These are phyloP conservation scores for Ceratobasidium theobromae DNA, from an alignment of 1,284 basidiomycete species.

Conservation along the genomic window DNA sequence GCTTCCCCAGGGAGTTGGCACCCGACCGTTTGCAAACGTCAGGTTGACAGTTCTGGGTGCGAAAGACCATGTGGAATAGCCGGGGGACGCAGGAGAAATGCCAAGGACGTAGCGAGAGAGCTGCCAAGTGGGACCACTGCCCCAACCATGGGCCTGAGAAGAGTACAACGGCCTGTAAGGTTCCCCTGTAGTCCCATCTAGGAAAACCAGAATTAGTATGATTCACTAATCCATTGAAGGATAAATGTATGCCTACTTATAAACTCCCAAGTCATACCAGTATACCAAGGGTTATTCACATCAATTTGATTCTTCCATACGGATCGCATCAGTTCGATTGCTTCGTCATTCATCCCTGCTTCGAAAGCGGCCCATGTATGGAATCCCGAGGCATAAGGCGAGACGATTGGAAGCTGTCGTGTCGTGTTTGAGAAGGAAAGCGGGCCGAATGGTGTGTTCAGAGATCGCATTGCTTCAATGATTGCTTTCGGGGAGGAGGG, in stretches of 20 bases:
- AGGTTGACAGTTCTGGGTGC: not conserved
- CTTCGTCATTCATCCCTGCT: not conserved
- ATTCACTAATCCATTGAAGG: not conserved
- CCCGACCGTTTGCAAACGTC: not conserved
- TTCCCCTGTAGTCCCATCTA: not conserved
- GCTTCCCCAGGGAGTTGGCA: not conserved
- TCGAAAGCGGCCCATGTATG: not conserved
- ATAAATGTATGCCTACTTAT: not conserved
- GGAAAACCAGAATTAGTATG: not conserved
- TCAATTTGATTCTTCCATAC: not conserved
- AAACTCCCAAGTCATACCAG: not conserved
- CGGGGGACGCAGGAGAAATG: not conserved
- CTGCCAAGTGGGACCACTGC: not conserved
- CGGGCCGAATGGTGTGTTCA: not conserved
- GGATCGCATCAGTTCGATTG: not conserved
- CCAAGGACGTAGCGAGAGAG: not conserved
- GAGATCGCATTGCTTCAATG: not conserved
- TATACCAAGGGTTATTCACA: not conserved
- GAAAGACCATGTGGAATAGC: not conserved
- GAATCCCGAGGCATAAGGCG: not conserved
- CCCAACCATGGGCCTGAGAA: not conserved
- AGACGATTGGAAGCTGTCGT: not conserved
- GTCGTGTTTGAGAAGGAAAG: not conserved
- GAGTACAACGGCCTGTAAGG: not conserved
- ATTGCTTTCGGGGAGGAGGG: not conserved